Base-by-base conservation (phyloP, 768 basidiomycete species). In the Lactarius pseudohatsudake region DNA sequence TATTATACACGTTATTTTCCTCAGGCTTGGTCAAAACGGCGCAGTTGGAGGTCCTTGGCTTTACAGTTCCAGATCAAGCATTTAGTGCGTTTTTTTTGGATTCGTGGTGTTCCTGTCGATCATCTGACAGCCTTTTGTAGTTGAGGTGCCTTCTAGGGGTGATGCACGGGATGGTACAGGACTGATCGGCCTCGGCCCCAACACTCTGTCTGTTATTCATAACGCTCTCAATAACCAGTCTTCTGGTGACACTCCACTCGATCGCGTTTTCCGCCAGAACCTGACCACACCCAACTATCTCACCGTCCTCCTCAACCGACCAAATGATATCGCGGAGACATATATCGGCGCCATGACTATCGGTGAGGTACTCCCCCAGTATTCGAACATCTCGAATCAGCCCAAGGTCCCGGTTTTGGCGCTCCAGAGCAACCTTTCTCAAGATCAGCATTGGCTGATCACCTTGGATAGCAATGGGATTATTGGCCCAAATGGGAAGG, bases 371-470 rank as follows among this genome's bases (percentile, higher is more conserved):
- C 74, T 88, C 4, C 68, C 79, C 2, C 78, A 81, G 5, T 86
- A 81, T 72, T 74, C 77, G 53, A 77, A 76, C 22, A 77, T 92
- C 62, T 75, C 81, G 15, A 76, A 76, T 41, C 81, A 87, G 69
- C 81, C 85, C 2, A 80, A 80, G 64, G 79, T 87, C 30, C 70
- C 79, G 10, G 84, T 90, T 28, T 75, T 81, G 0, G 61, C 77
- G 30, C 60, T 72, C 11, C 77, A 74, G 20, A 78, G 77, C 62
- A 74, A 86, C 41, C 75, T 87, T 26, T 74, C 84, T 72, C 77
- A 79, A 73, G 77, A 82, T 59, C 89, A 89, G 71, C 87, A 91
- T 69, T 89, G 87, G 78, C 84, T 86, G 69, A 76, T 85, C 0
- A 75, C 87, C 28, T 79, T 90, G 13, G 90, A 90, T 69, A 74